phyloP scores from a whole-genome alignment of 371 early-diverging fungal genomes.

The Capillidium heterosporum region DNA sequence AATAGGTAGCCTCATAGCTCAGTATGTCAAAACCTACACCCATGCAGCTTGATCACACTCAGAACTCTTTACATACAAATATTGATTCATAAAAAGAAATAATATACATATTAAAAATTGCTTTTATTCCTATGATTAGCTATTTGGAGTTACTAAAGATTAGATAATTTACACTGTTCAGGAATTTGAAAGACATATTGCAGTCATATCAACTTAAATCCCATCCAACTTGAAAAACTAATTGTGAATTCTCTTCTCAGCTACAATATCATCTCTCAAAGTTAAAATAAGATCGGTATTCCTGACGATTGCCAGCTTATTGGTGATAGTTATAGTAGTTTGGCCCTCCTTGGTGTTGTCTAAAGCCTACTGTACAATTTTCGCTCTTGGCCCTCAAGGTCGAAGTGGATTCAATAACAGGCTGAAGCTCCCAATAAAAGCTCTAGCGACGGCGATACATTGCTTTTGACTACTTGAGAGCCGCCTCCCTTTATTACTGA shows the following conservation, averaged over 20 bases:
- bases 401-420: slow-evolving; percentile 86
- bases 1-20: no score
- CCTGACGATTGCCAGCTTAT: slow-evolving; percentile 47
- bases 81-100: no score
- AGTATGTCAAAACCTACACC: no score
- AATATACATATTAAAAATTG: no score
- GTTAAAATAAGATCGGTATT: slow-evolving; percentile 59
- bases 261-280: slow-evolving; percentile 50
- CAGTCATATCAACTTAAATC: slow-evolving; percentile 19
- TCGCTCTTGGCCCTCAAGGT: slow-evolving; percentile 79
- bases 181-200: no score
- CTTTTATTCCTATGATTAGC: no score
- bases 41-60: no score
- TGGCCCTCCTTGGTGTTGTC: slow-evolving; percentile 48
- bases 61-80: no score
- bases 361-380: slow-evolving; percentile 72
- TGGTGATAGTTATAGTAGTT: slow-evolving; percentile 51
- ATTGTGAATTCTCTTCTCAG: slow-evolving; percentile 66
- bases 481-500: slow-evolving; percentile 52
- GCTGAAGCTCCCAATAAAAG: slow-evolving; percentile 58
- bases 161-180: no score
- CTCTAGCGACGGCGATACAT: slow-evolving; percentile 48
- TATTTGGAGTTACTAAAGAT: no score
- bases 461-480: slow-evolving; percentile 55
- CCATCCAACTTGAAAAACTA: slow-evolving; percentile 29